phyloP scores from a whole-genome alignment of 129 eudicot species.

The Lonicera japonica region DNA sequence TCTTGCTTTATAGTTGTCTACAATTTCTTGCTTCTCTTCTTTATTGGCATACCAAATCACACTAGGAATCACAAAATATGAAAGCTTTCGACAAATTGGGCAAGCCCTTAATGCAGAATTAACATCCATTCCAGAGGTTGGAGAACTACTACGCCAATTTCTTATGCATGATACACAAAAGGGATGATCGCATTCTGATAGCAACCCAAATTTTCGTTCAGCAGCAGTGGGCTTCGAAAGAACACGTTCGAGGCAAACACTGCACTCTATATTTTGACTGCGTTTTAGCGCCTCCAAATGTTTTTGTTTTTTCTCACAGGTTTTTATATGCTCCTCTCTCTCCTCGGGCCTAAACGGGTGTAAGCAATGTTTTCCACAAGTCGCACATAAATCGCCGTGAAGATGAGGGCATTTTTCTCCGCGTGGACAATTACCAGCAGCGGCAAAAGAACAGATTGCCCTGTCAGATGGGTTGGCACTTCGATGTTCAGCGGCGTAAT shows the following conservation, averaged over 20 bases:
- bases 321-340: slow-evolving; percentile 67
- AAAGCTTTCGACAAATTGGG: slow-evolving; percentile 89
- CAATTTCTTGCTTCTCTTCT: slow-evolving; percentile 75
- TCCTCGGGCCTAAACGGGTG: slow-evolving; percentile 85
- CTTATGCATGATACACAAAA: slow-evolving; percentile 90
- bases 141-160: slow-evolving; percentile 87
- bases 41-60: slow-evolving; percentile 79
- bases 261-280: slow-evolving; percentile 97
- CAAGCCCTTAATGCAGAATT: slow-evolving; percentile 87
- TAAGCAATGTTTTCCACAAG: slow-evolving; percentile 74
- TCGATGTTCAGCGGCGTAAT: slow-evolving; percentile 28
- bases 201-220: slow-evolving; percentile 80
- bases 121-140: slow-evolving; percentile 84
- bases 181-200: slow-evolving; percentile 95
- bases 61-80: slow-evolving; percentile 92
- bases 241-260: slow-evolving; percentile 93
- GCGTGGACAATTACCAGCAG: slow-evolving; percentile 29
- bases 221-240: slow-evolving; percentile 59
- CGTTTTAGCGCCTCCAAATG: slow-evolving; percentile 67
- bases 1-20: slow-evolving; percentile 65
- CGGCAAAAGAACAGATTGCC: slow-evolving; percentile 27
- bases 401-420: slow-evolving; percentile 87
- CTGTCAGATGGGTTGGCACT: slow-evolving; percentile 44
- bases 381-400: slow-evolving; percentile 87
- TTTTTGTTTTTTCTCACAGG: slow-evolving; percentile 68